Base-by-base conservation (phyloP, 2,329 filamentous ascomycete genomes). In the Colletotrichum spaethianum region DNA sequence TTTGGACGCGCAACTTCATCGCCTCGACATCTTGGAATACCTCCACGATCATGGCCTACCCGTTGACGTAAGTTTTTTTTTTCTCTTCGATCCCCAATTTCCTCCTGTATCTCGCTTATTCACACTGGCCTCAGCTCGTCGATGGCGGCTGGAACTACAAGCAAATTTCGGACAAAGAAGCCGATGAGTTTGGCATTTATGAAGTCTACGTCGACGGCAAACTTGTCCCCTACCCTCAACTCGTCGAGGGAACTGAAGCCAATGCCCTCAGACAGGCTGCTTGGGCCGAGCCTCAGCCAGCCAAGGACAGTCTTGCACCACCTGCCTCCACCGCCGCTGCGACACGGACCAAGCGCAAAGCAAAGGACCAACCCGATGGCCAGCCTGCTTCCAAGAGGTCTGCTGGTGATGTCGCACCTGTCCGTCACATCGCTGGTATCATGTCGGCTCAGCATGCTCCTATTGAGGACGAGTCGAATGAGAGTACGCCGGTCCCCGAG, bases 311-410 rank as follows among this genome's bases (percentile, higher is more conserved):
- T 20, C 44, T 63, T 36, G 60, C 60, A 38, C 60, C 60, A 38
- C 31, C 60, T 31, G 44, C 70, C 28, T 52, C 71, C 36, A 33
- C 67, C 33, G 38, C 70, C 48, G 48, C 71, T 42, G 67, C 66
- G 42, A 44, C 72, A 60, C 70, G 70, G 62, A 23, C 64, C 14
- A 90, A 90, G 80, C 85, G 88, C 31, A 88, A 85, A 76, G 84
- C 87, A 7, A 85, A 84, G 18, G 85, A 84, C 36, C 85, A 86
- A 72, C 83, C 82, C 1, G 87, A 89, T 26, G 84, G 83, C 28
- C 85, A 87, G 73, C 85, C 86, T 1, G 83, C 83, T 1, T 81
- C 85, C 36, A 90, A 90, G 81, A 85, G 85, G 70, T 80, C 79
- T 26, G 81, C 82, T n/a, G 80, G 82, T 65, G 67, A 72, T 59